Evolutionary conservation across 352 stramenopile genomes (phyloP).

Genomic region (Phytophthora idaei): DNA sequence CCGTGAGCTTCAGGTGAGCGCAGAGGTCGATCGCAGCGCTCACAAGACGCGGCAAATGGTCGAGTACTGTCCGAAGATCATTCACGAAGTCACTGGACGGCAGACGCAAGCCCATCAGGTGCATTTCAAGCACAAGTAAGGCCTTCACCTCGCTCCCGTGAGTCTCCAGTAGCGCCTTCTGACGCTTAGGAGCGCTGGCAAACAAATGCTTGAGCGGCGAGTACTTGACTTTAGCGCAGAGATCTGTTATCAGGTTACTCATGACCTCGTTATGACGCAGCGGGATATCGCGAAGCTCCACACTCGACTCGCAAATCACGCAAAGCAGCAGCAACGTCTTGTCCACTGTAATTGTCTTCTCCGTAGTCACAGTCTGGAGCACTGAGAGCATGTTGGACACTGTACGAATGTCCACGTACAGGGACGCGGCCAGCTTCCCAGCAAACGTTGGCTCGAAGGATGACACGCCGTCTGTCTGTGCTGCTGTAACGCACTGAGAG

Average conservation of each 20-base stretch:
- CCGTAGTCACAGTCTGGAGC: conserved; percentile 28
- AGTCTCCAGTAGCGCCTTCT: conserved; percentile 65
- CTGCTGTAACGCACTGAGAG: conserved; percentile 79
- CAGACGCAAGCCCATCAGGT: conserved; percentile 91
- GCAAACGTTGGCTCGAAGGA: conserved; percentile 83
- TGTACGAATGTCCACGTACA: conserved; percentile 96
- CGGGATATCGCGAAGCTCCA: conserved; percentile 95
- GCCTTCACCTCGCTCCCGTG: conserved; percentile 87
- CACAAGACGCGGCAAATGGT: conserved; percentile 95
- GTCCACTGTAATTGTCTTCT: conserved; percentile 9
- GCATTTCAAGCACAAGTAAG: conserved; percentile 94
- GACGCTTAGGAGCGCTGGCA: conserved; percentile 48
- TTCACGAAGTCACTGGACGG: conserved; percentile 99
- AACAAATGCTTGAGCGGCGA: conserved; percentile 70
- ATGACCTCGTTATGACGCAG: conserved; percentile 98
- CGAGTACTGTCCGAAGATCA: conserved; percentile 95
- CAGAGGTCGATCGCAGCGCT: conserved; percentile 93
- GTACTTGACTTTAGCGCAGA: conserved; percentile 63
- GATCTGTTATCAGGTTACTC: conserved; percentile 57
- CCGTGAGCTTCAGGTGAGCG: conserved; percentile 55
- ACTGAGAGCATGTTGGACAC: conserved; percentile 70
- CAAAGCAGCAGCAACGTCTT: conserved; percentile 44
- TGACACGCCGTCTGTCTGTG: conserved; percentile 29
- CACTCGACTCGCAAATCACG: conserved; percentile 67
- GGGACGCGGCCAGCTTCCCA: conserved; percentile 93